Evolutionary conservation across 2,329 filamentous ascomycete species (phyloP).

Genomic region (Knoxdaviesia capensis): DNA sequence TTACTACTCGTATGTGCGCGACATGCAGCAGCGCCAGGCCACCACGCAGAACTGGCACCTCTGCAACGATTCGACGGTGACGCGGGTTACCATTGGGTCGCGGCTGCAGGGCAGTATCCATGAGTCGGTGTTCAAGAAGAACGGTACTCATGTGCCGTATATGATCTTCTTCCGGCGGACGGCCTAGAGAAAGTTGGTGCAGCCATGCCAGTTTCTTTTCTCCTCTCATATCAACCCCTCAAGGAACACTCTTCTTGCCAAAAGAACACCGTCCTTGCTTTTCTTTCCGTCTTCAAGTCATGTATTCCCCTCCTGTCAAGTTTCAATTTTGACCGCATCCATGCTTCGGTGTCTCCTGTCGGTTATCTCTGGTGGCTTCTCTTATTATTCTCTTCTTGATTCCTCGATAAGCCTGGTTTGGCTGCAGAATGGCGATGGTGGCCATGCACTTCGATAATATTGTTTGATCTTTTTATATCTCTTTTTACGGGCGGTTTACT

Average conservation of each 20-base stretch:
- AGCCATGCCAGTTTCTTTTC: neutral
- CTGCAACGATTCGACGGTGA: slow-evolving; percentile 25
- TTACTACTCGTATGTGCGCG: slow-evolving; percentile 52
- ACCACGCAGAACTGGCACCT: slow-evolving; percentile 19
- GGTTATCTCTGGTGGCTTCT: too few relatives aligned
- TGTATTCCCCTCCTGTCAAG: neutral
- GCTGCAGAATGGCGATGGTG: too few relatives aligned
- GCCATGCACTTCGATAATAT: too few relatives aligned
- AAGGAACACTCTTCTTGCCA: neutral
- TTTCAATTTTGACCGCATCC: too few relatives aligned
- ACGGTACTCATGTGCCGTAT: slow-evolving; percentile 20
- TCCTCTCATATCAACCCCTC: neutral
- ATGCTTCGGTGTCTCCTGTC: too few relatives aligned
- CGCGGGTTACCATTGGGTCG: slow-evolving; percentile 20
- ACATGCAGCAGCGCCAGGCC: slow-evolving; percentile 18
- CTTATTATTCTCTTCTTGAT: too few relatives aligned
- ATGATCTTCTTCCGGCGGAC: slow-evolving; percentile 25
- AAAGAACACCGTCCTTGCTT: neutral
- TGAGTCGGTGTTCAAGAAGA: slow-evolving; percentile 17
- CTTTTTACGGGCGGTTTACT: too few relatives aligned
- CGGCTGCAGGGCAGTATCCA: slow-evolving; percentile 14
- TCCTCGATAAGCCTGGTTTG: too few relatives aligned
- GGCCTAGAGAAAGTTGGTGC: slow-evolving; percentile 3
- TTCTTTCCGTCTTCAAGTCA: neutral
- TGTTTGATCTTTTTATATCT: too few relatives aligned